A percentile compares a stretch with the other conserved stretches of the same genome.
Conservation (phyloP, 352 stramenopile genomes). For the Pythium diclinum region DNA sequence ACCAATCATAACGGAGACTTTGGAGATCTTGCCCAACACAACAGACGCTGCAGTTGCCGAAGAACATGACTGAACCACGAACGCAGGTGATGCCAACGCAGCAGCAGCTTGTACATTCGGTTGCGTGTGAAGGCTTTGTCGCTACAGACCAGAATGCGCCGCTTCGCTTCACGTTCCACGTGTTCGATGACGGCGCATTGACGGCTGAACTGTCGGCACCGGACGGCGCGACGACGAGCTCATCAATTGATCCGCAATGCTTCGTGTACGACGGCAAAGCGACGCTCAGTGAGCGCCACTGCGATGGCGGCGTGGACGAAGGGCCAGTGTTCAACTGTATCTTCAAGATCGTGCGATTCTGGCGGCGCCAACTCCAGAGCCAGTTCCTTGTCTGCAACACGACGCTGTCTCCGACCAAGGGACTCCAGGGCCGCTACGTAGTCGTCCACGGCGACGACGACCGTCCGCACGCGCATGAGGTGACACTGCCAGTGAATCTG, state of each 20-base stretch:
- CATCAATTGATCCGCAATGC: slow-evolving; percentile 2
- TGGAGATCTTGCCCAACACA: too few relatives aligned
- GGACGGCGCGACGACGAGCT: neutral
- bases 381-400: slow-evolving; percentile 22
- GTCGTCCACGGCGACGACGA: slow-evolving; percentile 20
- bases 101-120: slow-evolving; percentile 1
- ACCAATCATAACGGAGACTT: neutral
- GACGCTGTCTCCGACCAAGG: slow-evolving; percentile 7
- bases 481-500: slow-evolving; percentile 12
- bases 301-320: neutral
- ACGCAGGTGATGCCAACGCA: neutral
- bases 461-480: slow-evolving; percentile 2
- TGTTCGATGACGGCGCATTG: slow-evolving; percentile 15
- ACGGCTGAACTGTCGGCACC: neutral
- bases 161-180: slow-evolving; percentile 14
- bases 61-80: neutral
- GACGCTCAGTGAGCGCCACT: neutral
- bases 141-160: slow-evolving; percentile 10
- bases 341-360: slow-evolving; percentile 24
- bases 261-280: slow-evolving; percentile 21
- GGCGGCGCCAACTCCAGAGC: slow-evolving; percentile 18
- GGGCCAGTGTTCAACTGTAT: slow-evolving; percentile 16
- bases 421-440: slow-evolving; percentile 17
- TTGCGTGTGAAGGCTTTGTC: slow-evolving; percentile 16
- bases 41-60: neutral